phyloP scores from a whole-genome alignment of 2,329 filamentous ascomycete genomes.

The Eutypa lata region DNA sequence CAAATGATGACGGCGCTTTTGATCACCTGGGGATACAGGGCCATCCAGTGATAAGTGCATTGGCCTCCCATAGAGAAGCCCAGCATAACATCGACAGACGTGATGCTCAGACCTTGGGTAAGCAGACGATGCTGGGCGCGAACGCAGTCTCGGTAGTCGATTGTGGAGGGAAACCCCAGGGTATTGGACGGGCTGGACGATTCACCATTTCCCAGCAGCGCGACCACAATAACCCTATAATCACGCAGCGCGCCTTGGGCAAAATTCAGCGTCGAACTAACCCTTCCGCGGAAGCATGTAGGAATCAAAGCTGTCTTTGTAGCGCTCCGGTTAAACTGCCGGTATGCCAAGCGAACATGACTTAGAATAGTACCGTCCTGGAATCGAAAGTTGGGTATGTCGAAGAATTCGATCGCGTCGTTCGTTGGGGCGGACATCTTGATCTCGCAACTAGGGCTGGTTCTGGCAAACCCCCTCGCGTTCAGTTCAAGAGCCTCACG shows the following conservation, averaged over 20 bases:
- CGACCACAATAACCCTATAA: conserved; percentile 43
- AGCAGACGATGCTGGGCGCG: conserved; percentile 38
- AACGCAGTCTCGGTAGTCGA: conserved; percentile 42
- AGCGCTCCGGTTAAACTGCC: conserved; percentile 18
- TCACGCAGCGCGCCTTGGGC: conserved; percentile 36
- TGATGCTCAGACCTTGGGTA: conserved; percentile 31
- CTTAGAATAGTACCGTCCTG: conserved; percentile 28
- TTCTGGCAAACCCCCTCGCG: too few species aligned
- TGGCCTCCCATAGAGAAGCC: conserved; percentile 52
- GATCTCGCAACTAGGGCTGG: too few species aligned
- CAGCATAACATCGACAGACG: conserved; percentile 35
- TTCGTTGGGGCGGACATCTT: conserved; percentile 4
- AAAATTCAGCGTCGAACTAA: conserved; percentile 48
- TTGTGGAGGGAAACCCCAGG: conserved; percentile 30
- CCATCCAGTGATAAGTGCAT: conserved; percentile 43
- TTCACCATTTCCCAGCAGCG: conserved; percentile 46
- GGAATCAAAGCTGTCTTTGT: conserved; percentile 46
- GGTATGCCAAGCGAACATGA: conserved; percentile 25
- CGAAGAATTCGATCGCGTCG: conserved; percentile 25
- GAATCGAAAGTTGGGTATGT: conserved; percentile 36
- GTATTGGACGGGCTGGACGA: conserved; percentile 45
- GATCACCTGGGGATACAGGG: conserved; percentile 40
- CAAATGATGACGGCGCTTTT: conserved; percentile 41
- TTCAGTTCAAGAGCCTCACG: too few species aligned
- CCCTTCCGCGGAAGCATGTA: conserved; percentile 52